Conservation (phyloP, 371 early-diverging fungal genomes). For the Syncephalastrum contaminatum region DNA sequence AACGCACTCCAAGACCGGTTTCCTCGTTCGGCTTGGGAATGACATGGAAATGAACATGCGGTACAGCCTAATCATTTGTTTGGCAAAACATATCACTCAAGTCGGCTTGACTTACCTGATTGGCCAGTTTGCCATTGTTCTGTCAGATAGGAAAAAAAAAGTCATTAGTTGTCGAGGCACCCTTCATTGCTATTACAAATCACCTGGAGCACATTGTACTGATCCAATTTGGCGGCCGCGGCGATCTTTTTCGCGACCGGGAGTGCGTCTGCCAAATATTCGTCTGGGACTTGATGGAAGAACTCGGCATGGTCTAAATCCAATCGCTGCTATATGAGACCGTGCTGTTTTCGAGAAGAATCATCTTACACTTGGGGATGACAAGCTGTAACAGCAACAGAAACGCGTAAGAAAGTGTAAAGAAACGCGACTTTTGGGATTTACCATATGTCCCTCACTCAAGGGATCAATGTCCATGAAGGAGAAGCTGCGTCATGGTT, state of each 20-base stretch:
- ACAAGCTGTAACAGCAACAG: slow-evolving; percentile 56
- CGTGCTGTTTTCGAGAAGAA: too few relatives aligned
- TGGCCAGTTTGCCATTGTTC: slow-evolving; percentile 83
- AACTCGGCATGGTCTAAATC: slow-evolving; percentile 82
- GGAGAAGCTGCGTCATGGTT: slow-evolving; percentile 45
- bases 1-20: slow-evolving; percentile 73
- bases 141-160: slow-evolving; percentile 16
- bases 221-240: slow-evolving; percentile 60
- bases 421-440: slow-evolving; percentile 18
- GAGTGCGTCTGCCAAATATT: slow-evolving; percentile 77
- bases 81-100: not conserved
- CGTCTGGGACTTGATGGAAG: slow-evolving; percentile 88
- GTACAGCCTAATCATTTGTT: slow-evolving; percentile 53
- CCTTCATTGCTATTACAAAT: not conserved
- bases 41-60: slow-evolving; percentile 91
- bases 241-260: slow-evolving; percentile 92
- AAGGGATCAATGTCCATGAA: slow-evolving; percentile 82
- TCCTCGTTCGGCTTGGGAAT: slow-evolving; percentile 76
- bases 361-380: slow-evolving; percentile 75
- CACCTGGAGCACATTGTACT: slow-evolving; percentile 92
- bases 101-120: slow-evolving; percentile 44
- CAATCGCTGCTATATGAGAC: not conserved
- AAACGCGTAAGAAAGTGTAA: slow-evolving; percentile 12
- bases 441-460: slow-evolving; percentile 78
- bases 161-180: not conserved